These are phyloP conservation scores for Puccinia novopanici DNA, from an alignment of 1,284 basidiomycete genomes.

Conservation along the genomic window DNA sequence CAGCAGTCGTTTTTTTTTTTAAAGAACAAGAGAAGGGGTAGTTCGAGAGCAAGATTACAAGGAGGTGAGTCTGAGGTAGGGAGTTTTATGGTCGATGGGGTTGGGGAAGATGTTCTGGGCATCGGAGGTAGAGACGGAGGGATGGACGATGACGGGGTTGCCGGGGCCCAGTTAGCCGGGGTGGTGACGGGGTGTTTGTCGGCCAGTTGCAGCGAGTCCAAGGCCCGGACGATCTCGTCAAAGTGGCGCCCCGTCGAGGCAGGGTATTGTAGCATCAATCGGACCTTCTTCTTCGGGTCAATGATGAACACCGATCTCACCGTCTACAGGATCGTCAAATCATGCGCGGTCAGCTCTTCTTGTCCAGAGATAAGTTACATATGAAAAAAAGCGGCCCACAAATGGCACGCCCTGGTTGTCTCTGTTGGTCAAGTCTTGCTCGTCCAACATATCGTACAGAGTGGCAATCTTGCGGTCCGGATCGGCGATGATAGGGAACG, in stretches of 20 bases:
- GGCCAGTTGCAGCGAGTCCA: constrained; percentile 86
- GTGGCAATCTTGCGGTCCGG: constrained; percentile 80
- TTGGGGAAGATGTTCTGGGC: constrained; percentile 80
- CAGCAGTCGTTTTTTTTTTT: too few relatives aligned
- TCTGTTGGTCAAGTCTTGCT: constrained; percentile 89
- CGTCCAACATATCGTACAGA: constrained; percentile 89
- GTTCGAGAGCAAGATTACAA: constrained; percentile 21
- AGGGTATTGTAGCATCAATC: constrained; percentile 85
- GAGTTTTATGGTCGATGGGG: constrained; percentile 62
- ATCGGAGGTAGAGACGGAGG: constrained; percentile 80
- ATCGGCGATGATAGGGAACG: constrained; percentile 71
- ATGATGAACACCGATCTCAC: constrained; percentile 93
- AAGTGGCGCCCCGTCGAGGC: constrained; percentile 65
- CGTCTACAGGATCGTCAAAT: constrained; percentile 64
- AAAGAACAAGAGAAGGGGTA: neutral
- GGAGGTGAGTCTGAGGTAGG: constrained; percentile 64
- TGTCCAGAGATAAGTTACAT: neutral
- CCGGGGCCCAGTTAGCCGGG: constrained; percentile 88
- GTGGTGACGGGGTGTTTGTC: constrained; percentile 74
- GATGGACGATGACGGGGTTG: constrained; percentile 92
- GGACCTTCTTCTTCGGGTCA: constrained; percentile 82
- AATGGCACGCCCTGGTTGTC: constrained; percentile 86
- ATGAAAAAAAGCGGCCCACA: constrained; percentile 60
- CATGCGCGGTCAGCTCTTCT: constrained; percentile 56
- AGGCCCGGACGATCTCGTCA: constrained; percentile 79